Evolutionary conservation across 2,329 filamentous ascomycete species (phyloP).

Genomic region (Fusarium circinatum): DNA sequence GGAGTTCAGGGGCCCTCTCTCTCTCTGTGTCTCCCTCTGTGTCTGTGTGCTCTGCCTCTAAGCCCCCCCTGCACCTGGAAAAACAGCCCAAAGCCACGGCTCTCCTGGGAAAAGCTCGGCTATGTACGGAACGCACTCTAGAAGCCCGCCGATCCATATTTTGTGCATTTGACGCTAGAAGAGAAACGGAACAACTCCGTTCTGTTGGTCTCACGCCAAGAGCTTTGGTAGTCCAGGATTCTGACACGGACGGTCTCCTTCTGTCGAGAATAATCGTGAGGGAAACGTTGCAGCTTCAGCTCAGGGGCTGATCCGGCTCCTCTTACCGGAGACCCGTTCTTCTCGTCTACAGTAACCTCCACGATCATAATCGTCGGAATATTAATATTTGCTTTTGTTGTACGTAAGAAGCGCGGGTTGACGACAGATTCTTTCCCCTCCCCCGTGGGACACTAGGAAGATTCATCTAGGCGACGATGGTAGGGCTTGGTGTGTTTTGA

Average conservation of each 20-base stretch:
- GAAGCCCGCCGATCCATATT: slow-evolving; percentile 34
- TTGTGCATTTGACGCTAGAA: slow-evolving; percentile 24
- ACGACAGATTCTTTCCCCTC: slow-evolving; percentile 3
- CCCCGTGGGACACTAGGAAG: slow-evolving; percentile 10
- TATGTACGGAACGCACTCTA: slow-evolving; percentile 22
- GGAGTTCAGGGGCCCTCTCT: slow-evolving; percentile 21
- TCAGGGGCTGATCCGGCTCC: slow-evolving; percentile 19
- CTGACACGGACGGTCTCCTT: neutral
- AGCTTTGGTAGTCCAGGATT: neutral
- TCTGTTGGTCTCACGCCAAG: slow-evolving; percentile 16
- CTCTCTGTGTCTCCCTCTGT: neutral
- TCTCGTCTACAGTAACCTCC: neutral
- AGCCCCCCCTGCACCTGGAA: neutral
- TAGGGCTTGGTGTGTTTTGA: slow-evolving; percentile 14
- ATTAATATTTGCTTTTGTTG: neutral
- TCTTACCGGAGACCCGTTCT: slow-evolving; percentile 1
- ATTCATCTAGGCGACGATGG: neutral
- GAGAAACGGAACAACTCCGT: slow-evolving; percentile 28
- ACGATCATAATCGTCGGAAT: neutral
- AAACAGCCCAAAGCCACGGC: neutral
- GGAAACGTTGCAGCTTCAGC: slow-evolving; percentile 4
- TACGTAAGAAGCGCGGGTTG: slow-evolving; percentile 5
- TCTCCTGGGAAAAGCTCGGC: slow-evolving; percentile 32
- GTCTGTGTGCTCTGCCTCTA: neutral
- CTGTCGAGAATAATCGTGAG: neutral